Conservation (phyloP, 805 yeast genomes). For the Kluyveromyces nonfermentans region DNA sequence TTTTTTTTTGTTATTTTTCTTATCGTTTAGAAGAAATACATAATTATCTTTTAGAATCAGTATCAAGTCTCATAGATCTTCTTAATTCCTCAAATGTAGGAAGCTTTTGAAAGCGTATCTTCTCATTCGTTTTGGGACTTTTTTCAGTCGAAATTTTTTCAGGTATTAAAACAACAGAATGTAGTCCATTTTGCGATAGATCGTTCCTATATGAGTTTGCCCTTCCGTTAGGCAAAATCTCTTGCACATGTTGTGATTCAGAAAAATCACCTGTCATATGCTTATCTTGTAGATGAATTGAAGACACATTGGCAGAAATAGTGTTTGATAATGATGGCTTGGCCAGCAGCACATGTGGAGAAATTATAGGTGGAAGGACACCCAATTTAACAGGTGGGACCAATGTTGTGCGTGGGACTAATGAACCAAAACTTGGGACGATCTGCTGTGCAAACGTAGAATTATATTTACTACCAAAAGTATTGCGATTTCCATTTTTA, state of each 20-base stretch:
- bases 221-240: not conserved
- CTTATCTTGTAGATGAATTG: not conserved
- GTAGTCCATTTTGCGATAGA: not conserved
- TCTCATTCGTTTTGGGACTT: too few relatives aligned
- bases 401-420: not conserved
- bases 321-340: not conserved
- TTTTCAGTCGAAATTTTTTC: too few relatives aligned
- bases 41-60: not conserved
- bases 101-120: constrained; percentile 3
- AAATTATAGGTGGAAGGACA: not conserved
- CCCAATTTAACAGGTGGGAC: not conserved
- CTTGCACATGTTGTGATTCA: not conserved
- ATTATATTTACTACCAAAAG: not conserved
- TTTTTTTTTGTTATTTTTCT: too few relatives aligned
- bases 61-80: not conserved
- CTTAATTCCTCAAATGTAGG: constrained; percentile 6
- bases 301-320: not conserved
- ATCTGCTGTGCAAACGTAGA: not conserved
- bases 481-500: too few relatives aligned
- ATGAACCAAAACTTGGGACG: not conserved
- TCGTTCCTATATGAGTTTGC: not conserved
- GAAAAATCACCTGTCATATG: not conserved
- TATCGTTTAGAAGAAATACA: too few relatives aligned
- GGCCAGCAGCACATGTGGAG: not conserved
- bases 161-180: too few relatives aligned